A percentile compares a stretch with the other conserved stretches of the same genome.
These are phyloP conservation scores for Colletotrichum sojae DNA, from an alignment of 2,329 filamentous ascomycete species.

Conservation along the genomic window DNA sequence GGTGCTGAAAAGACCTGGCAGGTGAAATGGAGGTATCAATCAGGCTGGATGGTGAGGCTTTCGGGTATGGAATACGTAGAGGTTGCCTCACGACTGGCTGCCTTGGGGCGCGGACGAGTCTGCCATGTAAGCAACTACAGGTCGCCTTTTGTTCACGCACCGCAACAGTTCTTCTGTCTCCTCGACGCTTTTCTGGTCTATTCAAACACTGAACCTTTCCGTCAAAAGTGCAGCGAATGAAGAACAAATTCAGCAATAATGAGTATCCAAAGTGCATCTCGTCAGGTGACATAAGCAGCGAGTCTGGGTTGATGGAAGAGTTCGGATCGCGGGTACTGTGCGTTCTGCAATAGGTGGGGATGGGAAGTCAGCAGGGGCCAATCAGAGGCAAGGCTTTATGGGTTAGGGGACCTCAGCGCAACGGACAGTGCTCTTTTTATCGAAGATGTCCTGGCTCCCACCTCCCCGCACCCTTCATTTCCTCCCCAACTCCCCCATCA, in stretches of 20 bases:
- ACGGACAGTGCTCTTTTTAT: not conserved
- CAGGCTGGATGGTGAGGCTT: not conserved
- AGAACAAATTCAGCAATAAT: too few relatives aligned
- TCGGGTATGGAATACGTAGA: not conserved
- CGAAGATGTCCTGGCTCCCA: constrained; percentile 10
- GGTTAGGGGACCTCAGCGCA: not conserved
- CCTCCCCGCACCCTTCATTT: not conserved
- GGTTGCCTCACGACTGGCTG: too few relatives aligned
- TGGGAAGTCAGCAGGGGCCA: not conserved
- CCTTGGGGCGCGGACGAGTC: too few relatives aligned
- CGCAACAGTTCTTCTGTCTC: too few relatives aligned
- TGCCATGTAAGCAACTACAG: too few relatives aligned
- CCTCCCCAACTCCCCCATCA: not conserved
- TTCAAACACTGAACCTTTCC: too few relatives aligned
- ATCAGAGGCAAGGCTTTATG: not conserved
- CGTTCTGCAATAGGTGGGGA: not conserved
- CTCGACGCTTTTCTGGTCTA: too few relatives aligned
- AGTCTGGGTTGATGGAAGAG: not conserved
- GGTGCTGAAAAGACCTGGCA: not conserved
- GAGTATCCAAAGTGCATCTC: too few relatives aligned
- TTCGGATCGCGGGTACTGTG: not conserved
- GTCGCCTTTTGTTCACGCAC: too few relatives aligned
- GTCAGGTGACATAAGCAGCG: too few relatives aligned
- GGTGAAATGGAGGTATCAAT: not conserved
- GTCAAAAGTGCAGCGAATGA: too few relatives aligned